Conservation (phyloP, 2,329 filamentous ascomycete species). For the Aspergillus luchuensis region DNA sequence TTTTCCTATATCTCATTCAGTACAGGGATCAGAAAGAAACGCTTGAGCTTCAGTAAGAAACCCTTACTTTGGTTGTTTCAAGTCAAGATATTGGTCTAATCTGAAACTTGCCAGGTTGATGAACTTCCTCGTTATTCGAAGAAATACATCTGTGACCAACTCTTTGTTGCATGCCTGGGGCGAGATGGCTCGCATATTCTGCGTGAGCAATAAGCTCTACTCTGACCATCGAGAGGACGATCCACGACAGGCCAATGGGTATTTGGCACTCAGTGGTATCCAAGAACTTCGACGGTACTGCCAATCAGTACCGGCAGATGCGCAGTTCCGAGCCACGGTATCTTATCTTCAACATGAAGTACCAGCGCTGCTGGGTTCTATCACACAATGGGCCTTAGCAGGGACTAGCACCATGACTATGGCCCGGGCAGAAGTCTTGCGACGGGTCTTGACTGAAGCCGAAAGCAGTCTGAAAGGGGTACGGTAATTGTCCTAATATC, state of each 20-base stretch:
- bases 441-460: conserved; percentile 11
- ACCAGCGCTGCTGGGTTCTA: conserved; percentile 21
- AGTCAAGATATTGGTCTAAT: background rate
- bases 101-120: background rate
- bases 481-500: background rate
- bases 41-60: conserved; percentile 11
- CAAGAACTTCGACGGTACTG: conserved; percentile 24
- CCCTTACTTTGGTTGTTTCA: too few relatives aligned
- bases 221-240: conserved; percentile 6
- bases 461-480: conserved; percentile 14
- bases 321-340: conserved; percentile 16
- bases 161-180: conserved; percentile 2
- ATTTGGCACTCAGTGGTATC: conserved; percentile 25
- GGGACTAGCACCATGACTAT: conserved; percentile 15
- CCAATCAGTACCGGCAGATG: conserved; percentile 22
- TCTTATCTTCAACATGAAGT: conserved; percentile 18
- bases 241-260: conserved; percentile 7
- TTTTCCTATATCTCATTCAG: background rate
- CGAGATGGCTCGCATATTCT: conserved; percentile 17
- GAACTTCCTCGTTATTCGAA: conserved; percentile 8
- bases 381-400: conserved; percentile 21
- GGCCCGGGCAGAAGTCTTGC: conserved; percentile 19
- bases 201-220: conserved; percentile 26
- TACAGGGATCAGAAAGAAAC: conserved; percentile 9
- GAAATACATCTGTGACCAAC: conserved; percentile 6